Evolutionary conservation across 2,329 filamentous ascomycete genomes (phyloP).

Genomic region (Zymoseptoria passerinii): DNA sequence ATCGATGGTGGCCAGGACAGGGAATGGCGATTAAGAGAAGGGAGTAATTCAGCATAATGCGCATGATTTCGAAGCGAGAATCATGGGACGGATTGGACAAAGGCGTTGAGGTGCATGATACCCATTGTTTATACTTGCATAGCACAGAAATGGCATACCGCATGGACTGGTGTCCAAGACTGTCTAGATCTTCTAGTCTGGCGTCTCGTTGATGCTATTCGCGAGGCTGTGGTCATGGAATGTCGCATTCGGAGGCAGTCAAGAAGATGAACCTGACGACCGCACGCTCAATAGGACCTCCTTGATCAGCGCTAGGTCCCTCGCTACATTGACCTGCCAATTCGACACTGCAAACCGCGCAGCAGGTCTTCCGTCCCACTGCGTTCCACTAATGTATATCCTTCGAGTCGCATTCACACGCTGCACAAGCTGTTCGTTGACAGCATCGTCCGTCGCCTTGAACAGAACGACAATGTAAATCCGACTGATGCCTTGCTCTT

Average conservation of each 20-base stretch:
- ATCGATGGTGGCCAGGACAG: constrained; percentile 25
- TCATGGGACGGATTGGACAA: neutral
- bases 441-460: constrained; percentile 53
- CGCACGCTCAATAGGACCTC: constrained; percentile 44
- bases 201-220: neutral
- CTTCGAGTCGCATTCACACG: constrained; percentile 64
- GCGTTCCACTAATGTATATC: constrained; percentile 77
- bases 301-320: constrained; percentile 58
- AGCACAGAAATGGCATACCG: neutral
- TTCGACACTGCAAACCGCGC: constrained; percentile 79
- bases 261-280: neutral
- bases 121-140: neutral
- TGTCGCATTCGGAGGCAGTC: neutral
- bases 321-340: constrained; percentile 65
- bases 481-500: constrained; percentile 38
- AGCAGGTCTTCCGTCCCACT: constrained; percentile 65
- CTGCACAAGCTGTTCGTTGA: constrained; percentile 60
- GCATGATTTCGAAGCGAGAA: no score
- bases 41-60: neutral
- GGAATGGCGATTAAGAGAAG: constrained; percentile 17
- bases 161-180: neutral
- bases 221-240: neutral
- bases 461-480: constrained; percentile 71
- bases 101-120: neutral
- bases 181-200: neutral